Base-by-base conservation (phyloP, 371 early-diverging fungal genomes). In the Syncephalis fuscata region DNA sequence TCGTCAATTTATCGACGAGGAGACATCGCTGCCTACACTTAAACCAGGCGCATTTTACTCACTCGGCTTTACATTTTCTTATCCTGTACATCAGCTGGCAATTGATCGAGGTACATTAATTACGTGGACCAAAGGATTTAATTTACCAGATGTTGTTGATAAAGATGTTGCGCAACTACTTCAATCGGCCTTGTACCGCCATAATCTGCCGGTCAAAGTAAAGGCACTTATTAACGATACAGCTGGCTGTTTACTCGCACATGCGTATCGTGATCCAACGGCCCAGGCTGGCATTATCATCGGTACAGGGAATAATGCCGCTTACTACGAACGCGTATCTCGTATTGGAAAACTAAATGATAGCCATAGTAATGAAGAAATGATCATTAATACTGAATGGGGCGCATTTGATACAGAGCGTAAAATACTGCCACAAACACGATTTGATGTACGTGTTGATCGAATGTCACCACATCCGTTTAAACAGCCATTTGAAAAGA, bases 251-350 rank as follows among this genome's bases (percentile, higher is more conserved):
- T 67, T 92, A 19, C 64, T 91, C 20, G 78, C 91, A 39, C 79
- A 89, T 49, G 85, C 85, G 0, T 93, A 91, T 71, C 56, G 65
- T 44, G 63, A 81, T 44, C 85, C 90, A 3, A 69, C 71, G 27
- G 88, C 91, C 16, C 61, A 73, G 55, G 71, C 90, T 57, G 93
- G 92, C 51, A 76, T 91, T 20, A 92, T 92, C 53, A 69, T 94
- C 11, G 98, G 98, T 49, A 97, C 98, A 9, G 98, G 98, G 37
- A 77, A 90, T 41, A 97, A 97, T 55, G 92, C 88, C 21, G 91
- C 93, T 2, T 97, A 94, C 64, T 80, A 87, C 54, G 92, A 93
- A 62, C 54, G 70, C 39, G 68, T 87, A 48, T 48, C 55, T 9
- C 73, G 74, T 46, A 79, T 92, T 44, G 52, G 59, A 55, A 92